phyloP scores from a whole-genome alignment of 2,329 filamentous ascomycete genomes.

The Thielaviopsis euricoi region DNA sequence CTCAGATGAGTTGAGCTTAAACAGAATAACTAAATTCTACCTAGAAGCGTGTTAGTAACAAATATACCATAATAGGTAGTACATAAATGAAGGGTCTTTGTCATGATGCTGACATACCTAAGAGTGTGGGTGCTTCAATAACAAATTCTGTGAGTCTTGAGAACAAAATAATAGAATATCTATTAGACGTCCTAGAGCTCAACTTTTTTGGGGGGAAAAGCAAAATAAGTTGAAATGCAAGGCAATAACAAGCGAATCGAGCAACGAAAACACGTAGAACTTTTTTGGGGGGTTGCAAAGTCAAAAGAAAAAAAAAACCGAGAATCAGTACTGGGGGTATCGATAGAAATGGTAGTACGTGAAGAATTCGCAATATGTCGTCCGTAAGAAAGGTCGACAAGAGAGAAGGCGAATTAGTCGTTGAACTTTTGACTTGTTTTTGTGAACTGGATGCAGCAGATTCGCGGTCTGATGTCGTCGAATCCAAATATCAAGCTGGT shows the following conservation, averaged over 20 bases:
- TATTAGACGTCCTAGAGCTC: background rate
- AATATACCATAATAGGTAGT: background rate
- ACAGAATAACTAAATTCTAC: constrained; percentile 10
- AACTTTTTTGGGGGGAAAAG: background rate
- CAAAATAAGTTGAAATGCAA: background rate
- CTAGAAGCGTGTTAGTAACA: background rate
- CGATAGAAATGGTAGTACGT: background rate
- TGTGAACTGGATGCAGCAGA: constrained; percentile 5
- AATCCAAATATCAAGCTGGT: constrained; percentile 10
- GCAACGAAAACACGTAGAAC: background rate
- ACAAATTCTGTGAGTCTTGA: background rate
- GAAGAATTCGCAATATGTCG: background rate
- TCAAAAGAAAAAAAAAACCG: background rate
- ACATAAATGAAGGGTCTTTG: background rate
- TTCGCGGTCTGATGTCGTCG: constrained; percentile 2
- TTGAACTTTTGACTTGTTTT: background rate
- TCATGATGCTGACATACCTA: background rate
- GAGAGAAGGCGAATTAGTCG: background rate
- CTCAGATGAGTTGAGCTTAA: background rate
- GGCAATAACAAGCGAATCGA: background rate
- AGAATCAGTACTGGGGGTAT: background rate
- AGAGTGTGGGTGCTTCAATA: background rate
- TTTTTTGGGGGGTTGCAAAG: background rate
- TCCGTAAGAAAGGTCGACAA: background rate
- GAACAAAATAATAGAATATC: background rate